phyloP scores from a whole-genome alignment of 1,139 yeast genomes.

The Spencermartinsiella ligniputridi region DNA sequence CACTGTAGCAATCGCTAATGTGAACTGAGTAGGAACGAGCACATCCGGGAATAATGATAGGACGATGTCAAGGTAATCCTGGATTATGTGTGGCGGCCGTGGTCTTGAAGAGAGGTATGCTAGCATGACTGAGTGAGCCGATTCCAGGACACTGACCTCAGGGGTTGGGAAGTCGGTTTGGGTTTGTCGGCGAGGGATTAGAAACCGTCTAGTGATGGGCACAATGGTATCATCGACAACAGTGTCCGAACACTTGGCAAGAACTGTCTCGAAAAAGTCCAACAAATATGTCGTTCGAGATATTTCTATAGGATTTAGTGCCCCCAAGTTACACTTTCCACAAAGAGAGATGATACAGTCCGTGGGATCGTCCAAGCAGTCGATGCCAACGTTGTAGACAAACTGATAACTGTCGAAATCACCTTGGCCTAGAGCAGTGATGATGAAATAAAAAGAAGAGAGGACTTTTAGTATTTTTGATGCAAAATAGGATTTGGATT shows the following conservation, averaged over 20 bases:
- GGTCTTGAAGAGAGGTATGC: constrained; percentile 29
- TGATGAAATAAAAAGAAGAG: constrained; percentile 52
- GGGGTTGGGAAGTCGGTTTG: constrained; percentile 13
- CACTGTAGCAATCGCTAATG: constrained; percentile 55
- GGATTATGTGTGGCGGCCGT: constrained; percentile 25
- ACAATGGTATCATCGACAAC: constrained; percentile 39
- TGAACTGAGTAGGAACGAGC: constrained; percentile 54
- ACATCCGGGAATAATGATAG: constrained; percentile 53
- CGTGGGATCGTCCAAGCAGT: constrained; percentile 39
- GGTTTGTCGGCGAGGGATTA: constrained; percentile 28
- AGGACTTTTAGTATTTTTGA: constrained; percentile 43
- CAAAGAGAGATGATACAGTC: constrained; percentile 35
- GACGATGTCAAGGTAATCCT: constrained; percentile 34
- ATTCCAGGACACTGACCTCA: constrained; percentile 46
- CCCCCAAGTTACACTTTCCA: constrained; percentile 38
- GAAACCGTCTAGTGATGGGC: constrained; percentile 41
- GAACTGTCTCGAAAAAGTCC: constrained; percentile 55
- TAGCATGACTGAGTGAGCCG: constrained; percentile 63
- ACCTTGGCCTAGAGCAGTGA: constrained; percentile 60
- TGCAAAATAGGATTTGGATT: constrained; percentile 28
- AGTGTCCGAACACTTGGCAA: constrained; percentile 36
- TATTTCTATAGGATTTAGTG: constrained; percentile 38
- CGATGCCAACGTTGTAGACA: constrained; percentile 52
- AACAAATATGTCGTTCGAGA: constrained; percentile 54
- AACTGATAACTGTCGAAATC: constrained; percentile 69